Conservation (phyloP, 2,329 filamentous ascomycete genomes). For the Pezicula rhizophila region DNA sequence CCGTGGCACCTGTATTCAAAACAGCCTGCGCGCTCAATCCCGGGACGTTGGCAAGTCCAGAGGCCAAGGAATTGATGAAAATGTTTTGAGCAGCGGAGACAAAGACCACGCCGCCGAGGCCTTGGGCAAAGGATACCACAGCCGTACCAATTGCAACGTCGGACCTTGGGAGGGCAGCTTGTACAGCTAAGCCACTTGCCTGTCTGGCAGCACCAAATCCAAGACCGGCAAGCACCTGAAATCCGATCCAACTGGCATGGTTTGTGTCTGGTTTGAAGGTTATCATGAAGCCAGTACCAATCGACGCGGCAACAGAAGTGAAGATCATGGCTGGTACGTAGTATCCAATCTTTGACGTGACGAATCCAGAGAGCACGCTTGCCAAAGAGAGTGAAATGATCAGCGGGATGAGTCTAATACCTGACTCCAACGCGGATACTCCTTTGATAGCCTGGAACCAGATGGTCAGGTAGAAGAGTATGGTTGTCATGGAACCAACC, state of each 20-base stretch:
- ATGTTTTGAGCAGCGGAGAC: no score
- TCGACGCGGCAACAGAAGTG: slow-evolving; percentile 34
- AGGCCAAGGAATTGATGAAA: no score
- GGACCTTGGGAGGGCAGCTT: slow-evolving; percentile 14
- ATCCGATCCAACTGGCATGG: slow-evolving; percentile 25
- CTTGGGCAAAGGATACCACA: slow-evolving; percentile 15
- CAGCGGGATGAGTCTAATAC: slow-evolving; percentile 30
- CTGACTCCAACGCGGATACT: slow-evolving; percentile 32
- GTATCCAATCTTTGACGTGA: slow-evolving; percentile 39
- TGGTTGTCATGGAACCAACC: slow-evolving; percentile 8
- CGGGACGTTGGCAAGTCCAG: no score
- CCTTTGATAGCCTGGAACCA: slow-evolving; percentile 37
- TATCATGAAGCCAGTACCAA: slow-evolving; percentile 43
- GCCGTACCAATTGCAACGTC: slow-evolving; percentile 17
- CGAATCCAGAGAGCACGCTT: background rate
- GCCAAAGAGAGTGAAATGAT: slow-evolving; percentile 20
- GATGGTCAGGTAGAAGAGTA: slow-evolving; percentile 36
- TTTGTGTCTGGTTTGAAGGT: slow-evolving; percentile 41
- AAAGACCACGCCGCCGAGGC: slow-evolving; percentile 3
- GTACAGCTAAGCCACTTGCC: slow-evolving; percentile 11
- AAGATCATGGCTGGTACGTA: slow-evolving; percentile 52
- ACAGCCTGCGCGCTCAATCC: no score
- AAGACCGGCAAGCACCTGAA: slow-evolving; percentile 9
- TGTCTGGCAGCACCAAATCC: slow-evolving; percentile 15
- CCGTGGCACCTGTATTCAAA: no score